A percentile compares a stretch with the other conserved stretches of the same genome.
Evolutionary conservation across 345 rosid genomes (phyloP).

Genomic region (Cardamine occulta): DNA sequence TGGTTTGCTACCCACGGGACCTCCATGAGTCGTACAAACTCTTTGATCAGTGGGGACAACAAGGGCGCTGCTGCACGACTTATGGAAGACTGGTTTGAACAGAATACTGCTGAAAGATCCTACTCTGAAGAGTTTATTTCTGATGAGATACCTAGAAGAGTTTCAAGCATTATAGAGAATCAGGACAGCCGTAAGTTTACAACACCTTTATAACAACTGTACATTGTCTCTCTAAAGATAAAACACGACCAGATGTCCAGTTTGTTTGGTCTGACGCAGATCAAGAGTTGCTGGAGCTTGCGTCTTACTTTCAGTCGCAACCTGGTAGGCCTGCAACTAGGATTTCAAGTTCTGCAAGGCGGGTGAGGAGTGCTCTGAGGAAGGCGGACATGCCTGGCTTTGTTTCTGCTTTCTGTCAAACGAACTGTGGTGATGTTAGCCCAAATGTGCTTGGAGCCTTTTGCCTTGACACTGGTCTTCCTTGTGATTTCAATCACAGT

Average conservation of each 20-base stretch:
- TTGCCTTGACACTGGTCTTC: conserved; percentile 84
- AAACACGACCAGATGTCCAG: conserved; percentile 16
- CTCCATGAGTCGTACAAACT: conserved; percentile 96
- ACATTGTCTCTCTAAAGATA: conserved; percentile 12
- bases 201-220: neutral
- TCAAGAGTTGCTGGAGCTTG: conserved; percentile 85
- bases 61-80: conserved; percentile 96
- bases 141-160: conserved; percentile 67
- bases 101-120: conserved; percentile 46
- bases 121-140: conserved; percentile 46
- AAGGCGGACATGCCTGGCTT: conserved; percentile 79
- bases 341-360: conserved; percentile 67
- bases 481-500: conserved; percentile 98
- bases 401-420: conserved; percentile 97
- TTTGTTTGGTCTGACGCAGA: conserved; percentile 50
- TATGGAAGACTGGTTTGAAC: conserved; percentile 96
- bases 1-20: conserved; percentile 99
- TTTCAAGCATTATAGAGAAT: conserved; percentile 65
- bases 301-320: conserved; percentile 78
- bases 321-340: conserved; percentile 75
- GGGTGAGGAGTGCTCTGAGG: conserved; percentile 83
- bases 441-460: conserved; percentile 97
- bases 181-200: conserved; percentile 60
- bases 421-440: conserved; percentile 98
- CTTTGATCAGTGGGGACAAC: conserved; percentile 97